Conservation (phyloP, 305 asterid species). For the Fraxinus latifolia region DNA sequence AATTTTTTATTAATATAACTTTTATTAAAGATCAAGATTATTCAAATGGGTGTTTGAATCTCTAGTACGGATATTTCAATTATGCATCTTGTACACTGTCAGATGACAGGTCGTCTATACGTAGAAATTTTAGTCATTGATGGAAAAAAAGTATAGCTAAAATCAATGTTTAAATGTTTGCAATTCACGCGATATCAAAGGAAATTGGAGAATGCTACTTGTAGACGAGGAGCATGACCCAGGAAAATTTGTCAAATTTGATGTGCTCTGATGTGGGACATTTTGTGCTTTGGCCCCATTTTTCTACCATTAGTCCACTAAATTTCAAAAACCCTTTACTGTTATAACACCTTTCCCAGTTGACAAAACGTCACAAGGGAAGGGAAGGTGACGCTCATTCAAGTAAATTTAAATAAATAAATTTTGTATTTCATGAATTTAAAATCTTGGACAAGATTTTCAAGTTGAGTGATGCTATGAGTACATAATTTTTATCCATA, state of each 20-base stretch:
- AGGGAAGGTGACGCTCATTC: neutral
- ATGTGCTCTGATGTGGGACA: slow-evolving; percentile 37
- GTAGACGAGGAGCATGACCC: no score
- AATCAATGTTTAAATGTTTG: no score
- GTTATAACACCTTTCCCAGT: slow-evolving; percentile 26
- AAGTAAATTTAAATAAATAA: neutral
- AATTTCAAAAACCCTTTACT: slow-evolving; percentile 42
- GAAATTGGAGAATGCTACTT: no score
- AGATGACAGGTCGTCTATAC: no score
- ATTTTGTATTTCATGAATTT: neutral
- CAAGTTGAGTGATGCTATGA: neutral
- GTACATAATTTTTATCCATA: no score
- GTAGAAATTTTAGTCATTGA: no score
- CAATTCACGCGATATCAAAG: no score
- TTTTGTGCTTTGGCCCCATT: slow-evolving; percentile 26
- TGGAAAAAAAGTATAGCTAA: no score
- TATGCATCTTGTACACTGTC: no score
- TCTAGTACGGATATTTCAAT: slow-evolving; percentile 21
- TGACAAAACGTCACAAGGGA: slow-evolving; percentile 10
- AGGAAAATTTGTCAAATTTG: no score
- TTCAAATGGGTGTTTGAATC: slow-evolving; percentile 16
- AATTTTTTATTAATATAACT: neutral
- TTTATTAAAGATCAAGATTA: slow-evolving; percentile 23
- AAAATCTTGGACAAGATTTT: neutral
- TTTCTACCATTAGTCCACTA: slow-evolving; percentile 41